Percentiles rank a stretch among this genome's conserved stretches.
phyloP scores from a whole-genome alignment of 768 basidiomycete species.

The Boletus pseudopeckii region DNA sequence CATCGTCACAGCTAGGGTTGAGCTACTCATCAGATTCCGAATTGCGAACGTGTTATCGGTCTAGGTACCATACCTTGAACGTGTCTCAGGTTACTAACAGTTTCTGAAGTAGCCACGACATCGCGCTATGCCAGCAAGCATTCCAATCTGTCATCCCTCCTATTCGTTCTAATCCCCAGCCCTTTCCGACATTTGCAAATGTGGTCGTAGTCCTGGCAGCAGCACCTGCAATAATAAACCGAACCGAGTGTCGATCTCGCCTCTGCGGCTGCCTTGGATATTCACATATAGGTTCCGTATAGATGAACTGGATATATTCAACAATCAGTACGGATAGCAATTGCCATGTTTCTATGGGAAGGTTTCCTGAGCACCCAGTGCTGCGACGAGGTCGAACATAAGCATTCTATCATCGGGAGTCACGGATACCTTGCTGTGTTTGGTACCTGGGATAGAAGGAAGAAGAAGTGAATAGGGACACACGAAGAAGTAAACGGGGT shows the following conservation, averaged over 20 bases:
- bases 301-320: background rate
- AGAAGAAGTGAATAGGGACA: too few relatives aligned
- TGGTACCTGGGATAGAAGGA: too few relatives aligned
- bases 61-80: background rate
- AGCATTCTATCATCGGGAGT: background rate
- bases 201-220: background rate
- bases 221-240: too few relatives aligned
- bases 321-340: background rate
- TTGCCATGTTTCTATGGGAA: too few relatives aligned
- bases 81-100: background rate
- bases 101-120: too few relatives aligned
- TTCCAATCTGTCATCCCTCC: too few relatives aligned
- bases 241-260: too few relatives aligned
- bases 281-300: background rate
- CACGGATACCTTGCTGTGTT: background rate
- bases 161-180: too few relatives aligned
- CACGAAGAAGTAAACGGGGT: too few relatives aligned
- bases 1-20: background rate
- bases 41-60: background rate
- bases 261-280: background rate
- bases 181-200: too few relatives aligned
- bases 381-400: background rate
- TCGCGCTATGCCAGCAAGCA: background rate
- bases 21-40: background rate
- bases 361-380: too few relatives aligned